These are phyloP conservation scores for Monotropa hypopitys DNA, from an alignment of 179 eudicot genomes.

Conservation along the genomic window DNA sequence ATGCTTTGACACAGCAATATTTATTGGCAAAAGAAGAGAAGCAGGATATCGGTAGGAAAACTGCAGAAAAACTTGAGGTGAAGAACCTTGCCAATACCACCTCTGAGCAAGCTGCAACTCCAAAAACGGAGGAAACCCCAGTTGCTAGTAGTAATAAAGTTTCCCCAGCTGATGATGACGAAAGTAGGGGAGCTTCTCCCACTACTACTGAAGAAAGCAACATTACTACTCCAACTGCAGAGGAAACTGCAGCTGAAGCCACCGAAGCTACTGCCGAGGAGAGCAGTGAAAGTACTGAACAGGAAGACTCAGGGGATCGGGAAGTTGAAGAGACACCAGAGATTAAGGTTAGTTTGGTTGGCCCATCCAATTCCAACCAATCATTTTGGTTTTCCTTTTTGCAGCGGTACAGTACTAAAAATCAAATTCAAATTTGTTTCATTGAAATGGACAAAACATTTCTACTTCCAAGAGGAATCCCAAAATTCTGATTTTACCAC, in stretches of 20 bases:
- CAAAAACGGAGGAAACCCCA: conserved; percentile 28
- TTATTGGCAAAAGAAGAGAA: conserved; percentile 40
- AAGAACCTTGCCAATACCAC: conserved; percentile 21
- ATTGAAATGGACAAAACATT: background rate
- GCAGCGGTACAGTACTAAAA: background rate
- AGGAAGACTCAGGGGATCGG: conserved; percentile 18
- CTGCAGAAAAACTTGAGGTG: conserved; percentile 38
- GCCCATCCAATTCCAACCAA: background rate
- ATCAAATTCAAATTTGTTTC: no score
- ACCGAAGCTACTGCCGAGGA: conserved; percentile 21
- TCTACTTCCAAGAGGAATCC: background rate
- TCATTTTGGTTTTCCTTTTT: background rate
- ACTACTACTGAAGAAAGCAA: conserved; percentile 18
- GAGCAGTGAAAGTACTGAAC: conserved; percentile 25
- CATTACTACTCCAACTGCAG: conserved; percentile 12
- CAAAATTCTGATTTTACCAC: background rate
- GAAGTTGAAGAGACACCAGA: conserved; percentile 56
- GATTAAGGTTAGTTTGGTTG: conserved; percentile 38
- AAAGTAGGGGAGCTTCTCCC: conserved; percentile 16
- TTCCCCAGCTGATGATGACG: conserved; percentile 26
- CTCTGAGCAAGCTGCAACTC: conserved; percentile 33
- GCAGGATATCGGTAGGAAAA: conserved; percentile 23
- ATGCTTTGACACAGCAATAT: conserved; percentile 39
- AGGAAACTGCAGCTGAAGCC: conserved; percentile 15
- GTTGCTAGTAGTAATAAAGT: background rate